phyloP scores from a whole-genome alignment of 148 eudicot species.

The Pharnaceum exiguum region DNA sequence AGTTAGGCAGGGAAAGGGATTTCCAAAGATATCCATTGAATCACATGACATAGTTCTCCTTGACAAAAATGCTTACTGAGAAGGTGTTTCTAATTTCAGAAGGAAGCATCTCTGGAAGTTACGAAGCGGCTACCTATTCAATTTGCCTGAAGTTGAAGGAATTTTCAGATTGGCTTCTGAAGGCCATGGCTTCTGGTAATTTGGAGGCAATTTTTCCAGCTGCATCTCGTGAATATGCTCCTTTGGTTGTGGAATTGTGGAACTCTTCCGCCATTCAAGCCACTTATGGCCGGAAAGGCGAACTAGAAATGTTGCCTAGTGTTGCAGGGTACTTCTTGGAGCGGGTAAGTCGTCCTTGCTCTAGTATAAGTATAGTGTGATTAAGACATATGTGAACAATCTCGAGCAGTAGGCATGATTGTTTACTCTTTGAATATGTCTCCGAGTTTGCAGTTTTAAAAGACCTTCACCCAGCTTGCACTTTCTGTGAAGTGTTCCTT shows the following conservation, averaged over 20 bases:
- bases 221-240: constrained; percentile 96
- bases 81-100: constrained; percentile 16
- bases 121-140: constrained; percentile 52
- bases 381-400: too few species aligned
- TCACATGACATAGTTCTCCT: not conserved
- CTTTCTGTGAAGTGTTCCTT: too few species aligned
- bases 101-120: constrained; percentile 24
- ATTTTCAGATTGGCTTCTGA: constrained; percentile 97
- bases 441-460: too few species aligned
- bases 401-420: too few species aligned
- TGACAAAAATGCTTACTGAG: constrained; percentile 1
- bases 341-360: constrained; percentile 46
- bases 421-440: too few species aligned
- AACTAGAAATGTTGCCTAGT: constrained; percentile 71
- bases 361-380: too few species aligned
- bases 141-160: constrained; percentile 73
- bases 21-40: not conserved
- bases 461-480: too few species aligned
- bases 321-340: constrained; percentile 83
- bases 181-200: constrained; percentile 78
- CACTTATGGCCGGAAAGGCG: constrained; percentile 76
- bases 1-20: not conserved
- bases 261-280: constrained; percentile 70
- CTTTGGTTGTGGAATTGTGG: constrained; percentile 85
- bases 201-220: constrained; percentile 88